Evolutionary conservation across 352 stramenopile genomes (phyloP), one percentile per base, ranked within the genome.

Genomic region (Globisporangium takayamanum): DNA sequence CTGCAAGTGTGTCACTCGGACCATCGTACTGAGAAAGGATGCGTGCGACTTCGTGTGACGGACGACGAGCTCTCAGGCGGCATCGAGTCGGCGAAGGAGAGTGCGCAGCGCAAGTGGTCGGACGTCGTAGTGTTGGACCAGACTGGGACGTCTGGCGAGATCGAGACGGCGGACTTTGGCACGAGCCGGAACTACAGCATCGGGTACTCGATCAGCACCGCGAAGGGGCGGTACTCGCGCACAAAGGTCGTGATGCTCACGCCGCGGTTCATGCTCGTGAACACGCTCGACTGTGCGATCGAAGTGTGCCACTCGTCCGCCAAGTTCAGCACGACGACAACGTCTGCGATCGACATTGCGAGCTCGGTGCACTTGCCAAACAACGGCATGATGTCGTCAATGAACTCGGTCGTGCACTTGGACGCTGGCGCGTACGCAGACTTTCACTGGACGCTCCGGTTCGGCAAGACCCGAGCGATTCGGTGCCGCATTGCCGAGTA

Each of bases 221-320:
- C 79, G 2, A 88, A 88, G 52, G 83, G 80, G 8, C 65, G 77
- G 44, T 95, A 94, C 50, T 92, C 86, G 39, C 71, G 87, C 42
- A 94, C 87, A 26, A 93, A 95, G 60, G 84, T 95, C 12, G 87
- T 95, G 46, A 94, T 90, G 76, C 64, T 95, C 44, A 89, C 84
- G 18, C 87, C 87, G 30, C 67, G 87, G 26, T 94, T 91, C 55
- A 86, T 95, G 72, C 67, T 95, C 20, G 76, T 95, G 28, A 95
- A 95, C 56, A 77, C 83, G 7, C 80, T 92, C 66, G 66, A 62
- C 26, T 80, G 62, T 48, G 59, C 80, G 22, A 78, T 94, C 22
- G 80, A 92, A 52, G 77, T 94, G 8, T 94, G 80, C 30, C 84
- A 94, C 67, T 94, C 84, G 16, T 87, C 81, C 14, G 74, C 80